Evolutionary conservation across 1,284 basidiomycete genomes (phyloP), one percentile per base, ranked within the genome.

Genomic region (Exobasidium cylindrosporum): DNA sequence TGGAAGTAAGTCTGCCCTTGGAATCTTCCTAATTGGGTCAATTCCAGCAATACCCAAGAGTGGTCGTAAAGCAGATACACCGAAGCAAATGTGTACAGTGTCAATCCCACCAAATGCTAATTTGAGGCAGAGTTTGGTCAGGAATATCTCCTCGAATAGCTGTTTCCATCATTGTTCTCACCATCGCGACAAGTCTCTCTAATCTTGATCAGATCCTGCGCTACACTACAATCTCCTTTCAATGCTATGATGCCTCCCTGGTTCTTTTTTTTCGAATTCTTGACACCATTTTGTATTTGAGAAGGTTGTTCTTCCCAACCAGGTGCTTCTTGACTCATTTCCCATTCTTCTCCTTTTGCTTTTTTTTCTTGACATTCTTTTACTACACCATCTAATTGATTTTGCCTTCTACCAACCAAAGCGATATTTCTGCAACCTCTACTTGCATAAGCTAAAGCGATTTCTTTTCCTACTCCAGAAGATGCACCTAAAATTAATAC

Each of bases 1-100:
- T 4, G 35, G 54, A 5, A 57, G 52, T 17, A 62, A 53, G 40
- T 54, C 43, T 11, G 31, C 56, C 0, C 11, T 79, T 81, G 11
- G 84, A 81, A 52, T 85, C 1, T 63, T 79, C 17, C 78, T 78
- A 13, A 82, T 70, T 24, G 82, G 81, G 53, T 86, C 83, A 3
- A 87, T 83, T 0, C 87, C 87, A 10, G 90, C 88, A 3, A 91
- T 82, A 14, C 87, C 85, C 73, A 94, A 83, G 17, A 96, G 81
- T 0, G 92, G 89, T 52, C 86, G 86, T 1, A 92, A 84, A 1
- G 91, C 88, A 1, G 90, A 91, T 0, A 93, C 89, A 4, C 93
- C 93, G 5, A 92, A 92, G 58, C 87, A 85, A 58, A 96, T 86
- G 50, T 92, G 83, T 3, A 95, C 77, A 0, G 92, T 96, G 77